Conservation (phyloP, 345 rosid species). For the Pseudoturritis turrita region DNA sequence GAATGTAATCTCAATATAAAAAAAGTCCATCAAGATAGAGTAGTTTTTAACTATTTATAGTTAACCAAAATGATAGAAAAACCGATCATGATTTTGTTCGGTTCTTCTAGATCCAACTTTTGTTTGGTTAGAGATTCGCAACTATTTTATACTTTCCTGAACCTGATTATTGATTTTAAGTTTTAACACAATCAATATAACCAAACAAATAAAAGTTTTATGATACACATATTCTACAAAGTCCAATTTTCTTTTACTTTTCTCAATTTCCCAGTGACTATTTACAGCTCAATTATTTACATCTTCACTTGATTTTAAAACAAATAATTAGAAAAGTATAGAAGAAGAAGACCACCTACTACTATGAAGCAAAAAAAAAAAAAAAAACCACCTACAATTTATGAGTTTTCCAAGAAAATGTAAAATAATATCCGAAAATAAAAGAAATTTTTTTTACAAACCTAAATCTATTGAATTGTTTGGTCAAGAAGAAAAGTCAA, state of each 20-base stretch:
- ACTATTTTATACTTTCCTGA: too few relatives aligned
- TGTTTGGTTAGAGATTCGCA: too few relatives aligned
- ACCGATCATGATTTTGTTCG: too few relatives aligned
- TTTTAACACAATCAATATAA: not conserved
- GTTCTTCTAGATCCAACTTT: too few relatives aligned
- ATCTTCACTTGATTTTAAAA: not conserved
- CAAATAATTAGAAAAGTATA: not conserved
- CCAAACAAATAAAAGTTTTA: too few relatives aligned
- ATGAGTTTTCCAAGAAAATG: not conserved
- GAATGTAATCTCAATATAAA: too few relatives aligned
- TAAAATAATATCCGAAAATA: not conserved
- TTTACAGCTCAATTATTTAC: not conserved
- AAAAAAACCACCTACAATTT: not conserved
- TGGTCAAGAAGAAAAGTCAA: conserved; percentile 29
- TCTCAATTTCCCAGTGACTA: not conserved
- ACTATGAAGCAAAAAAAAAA: not conserved
- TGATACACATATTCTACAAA: not conserved
- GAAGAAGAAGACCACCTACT: conserved; percentile 11
- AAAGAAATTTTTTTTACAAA: not conserved
- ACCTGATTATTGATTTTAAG: too few relatives aligned
- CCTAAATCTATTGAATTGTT: not conserved
- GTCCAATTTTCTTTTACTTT: not conserved
- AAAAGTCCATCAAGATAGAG: too few relatives aligned
- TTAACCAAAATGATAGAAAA: too few relatives aligned
- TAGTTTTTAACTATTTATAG: too few relatives aligned